Evolutionary conservation across 1,284 basidiomycete genomes (phyloP).

Genomic region (Apiotrichum akiyoshidainum): DNA sequence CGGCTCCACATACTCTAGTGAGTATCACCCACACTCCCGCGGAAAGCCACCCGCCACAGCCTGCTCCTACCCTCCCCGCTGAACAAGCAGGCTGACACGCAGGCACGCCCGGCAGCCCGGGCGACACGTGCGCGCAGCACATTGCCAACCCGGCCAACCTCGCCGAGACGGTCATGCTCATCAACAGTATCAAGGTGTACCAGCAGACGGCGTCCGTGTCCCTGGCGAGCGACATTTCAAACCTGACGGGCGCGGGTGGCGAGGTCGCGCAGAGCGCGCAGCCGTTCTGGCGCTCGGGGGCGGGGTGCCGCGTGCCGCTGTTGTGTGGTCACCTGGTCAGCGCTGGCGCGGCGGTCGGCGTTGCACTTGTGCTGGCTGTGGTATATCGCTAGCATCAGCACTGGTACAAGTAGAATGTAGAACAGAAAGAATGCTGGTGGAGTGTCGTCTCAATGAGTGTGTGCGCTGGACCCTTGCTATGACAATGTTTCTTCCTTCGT

Average conservation of each 20-base stretch:
- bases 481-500: too few relatives aligned
- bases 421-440: too few relatives aligned
- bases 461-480: too few relatives aligned
- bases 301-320: not conserved
- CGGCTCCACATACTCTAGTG: constrained; percentile 55
- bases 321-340: not conserved
- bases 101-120: constrained; percentile 59
- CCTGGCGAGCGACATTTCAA: not conserved
- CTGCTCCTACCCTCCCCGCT: not conserved
- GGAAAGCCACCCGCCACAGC: not conserved
- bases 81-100: not conserved
- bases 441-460: too few relatives aligned
- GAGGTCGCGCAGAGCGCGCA: not conserved
- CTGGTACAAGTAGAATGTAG: too few relatives aligned
- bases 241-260: constrained; percentile 1
- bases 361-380: too few relatives aligned
- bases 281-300: too few relatives aligned
- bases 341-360: too few relatives aligned
- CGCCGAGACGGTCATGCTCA: constrained; percentile 44
- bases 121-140: constrained; percentile 61
- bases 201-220: constrained; percentile 23
- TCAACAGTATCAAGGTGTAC: constrained; percentile 46
- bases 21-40: constrained; percentile 8
- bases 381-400: too few relatives aligned
- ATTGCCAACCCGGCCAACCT: constrained; percentile 59